Conservation (phyloP, 2,329 filamentous ascomycete species). For the Fusarium luffae region DNA sequence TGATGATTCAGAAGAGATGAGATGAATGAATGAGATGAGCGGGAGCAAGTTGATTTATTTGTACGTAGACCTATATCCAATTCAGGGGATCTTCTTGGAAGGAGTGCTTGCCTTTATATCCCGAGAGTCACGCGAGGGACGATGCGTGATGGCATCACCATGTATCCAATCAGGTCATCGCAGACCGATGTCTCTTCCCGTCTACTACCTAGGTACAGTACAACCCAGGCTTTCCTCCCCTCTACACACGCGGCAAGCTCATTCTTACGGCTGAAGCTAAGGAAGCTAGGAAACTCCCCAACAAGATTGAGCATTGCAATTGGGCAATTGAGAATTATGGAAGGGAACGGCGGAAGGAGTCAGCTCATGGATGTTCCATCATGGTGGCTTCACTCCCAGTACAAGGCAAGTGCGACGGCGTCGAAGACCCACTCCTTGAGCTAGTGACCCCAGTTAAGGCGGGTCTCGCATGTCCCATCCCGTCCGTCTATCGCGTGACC, state of each 20-base stretch:
- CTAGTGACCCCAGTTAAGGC: conserved; percentile 13
- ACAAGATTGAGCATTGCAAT: conserved; percentile 13
- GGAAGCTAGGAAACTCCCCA: conserved; percentile 16
- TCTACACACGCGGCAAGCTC: neutral
- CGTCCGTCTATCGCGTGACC: conserved; percentile 49
- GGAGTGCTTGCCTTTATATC: conserved; percentile 43
- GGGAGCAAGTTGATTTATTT: neutral
- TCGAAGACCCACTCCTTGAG: conserved; percentile 5
- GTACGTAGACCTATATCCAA: conserved; percentile 9
- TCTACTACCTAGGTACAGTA: neutral
- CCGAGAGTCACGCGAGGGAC: conserved; percentile 44
- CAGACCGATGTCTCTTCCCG: conserved; percentile 27
- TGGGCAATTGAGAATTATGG: conserved; percentile 27
- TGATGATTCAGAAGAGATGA: conserved; percentile 9
- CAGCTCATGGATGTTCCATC: conserved; percentile 17
- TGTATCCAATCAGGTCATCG: conserved; percentile 46
- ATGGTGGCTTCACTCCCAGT: conserved; percentile 8
- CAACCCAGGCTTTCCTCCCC: neutral
- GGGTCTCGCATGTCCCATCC: conserved; percentile 42
- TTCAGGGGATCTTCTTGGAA: conserved; percentile 17
- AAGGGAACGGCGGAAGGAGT: conserved; percentile 17
- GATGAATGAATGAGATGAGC: conserved; percentile 2
- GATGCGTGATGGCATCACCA: conserved; percentile 44
- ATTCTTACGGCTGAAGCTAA: neutral
- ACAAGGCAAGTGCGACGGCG: conserved; percentile 8